A percentile compares a stretch with the other conserved stretches of the same genome.
phyloP scores from a whole-genome alignment of 306 rosid genomes.

The Prunus salicina region DNA sequence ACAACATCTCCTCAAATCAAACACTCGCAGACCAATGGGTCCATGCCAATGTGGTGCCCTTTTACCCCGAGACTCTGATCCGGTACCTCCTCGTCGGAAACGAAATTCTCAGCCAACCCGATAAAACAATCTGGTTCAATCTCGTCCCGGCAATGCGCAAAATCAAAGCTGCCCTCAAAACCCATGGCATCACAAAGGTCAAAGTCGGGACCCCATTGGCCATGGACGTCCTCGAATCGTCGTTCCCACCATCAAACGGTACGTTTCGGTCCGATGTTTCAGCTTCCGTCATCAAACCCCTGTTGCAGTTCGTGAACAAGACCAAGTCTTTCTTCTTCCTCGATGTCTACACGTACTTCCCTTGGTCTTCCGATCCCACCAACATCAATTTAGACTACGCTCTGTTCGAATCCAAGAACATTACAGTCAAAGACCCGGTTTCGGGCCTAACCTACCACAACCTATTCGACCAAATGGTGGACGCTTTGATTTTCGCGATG shows the following conservation, averaged over 20 bases:
- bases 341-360: conserved; percentile 70
- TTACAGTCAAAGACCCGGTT: conserved; percentile 49
- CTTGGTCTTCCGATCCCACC: conserved; percentile 54
- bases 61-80: conserved; percentile 46
- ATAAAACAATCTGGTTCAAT: conserved; percentile 38
- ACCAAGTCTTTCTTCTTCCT: conserved; percentile 80
- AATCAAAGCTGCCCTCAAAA: conserved; percentile 41
- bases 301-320: conserved; percentile 53
- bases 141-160: conserved; percentile 67
- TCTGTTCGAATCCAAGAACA: conserved; percentile 42
- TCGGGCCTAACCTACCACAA: conserved; percentile 63
- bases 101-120: conserved; percentile 49
- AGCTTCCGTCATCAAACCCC: conserved; percentile 46
- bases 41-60: conserved; percentile 46
- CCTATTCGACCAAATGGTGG: conserved; percentile 87
- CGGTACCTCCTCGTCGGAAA: conserved; percentile 85
- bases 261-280: conserved; percentile 61
- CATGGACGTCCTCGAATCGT: conserved; percentile 60
- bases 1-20: conserved; percentile 53
- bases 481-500: conserved; percentile 77
- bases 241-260: conserved; percentile 80
- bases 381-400: conserved; percentile 54
- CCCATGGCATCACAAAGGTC: conserved; percentile 38
- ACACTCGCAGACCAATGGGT: conserved; percentile 61
- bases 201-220: conserved; percentile 76